A percentile compares a stretch with the other conserved stretches of the same genome.
phyloP scores from a whole-genome alignment of 345 rosid genomes.

The Abelmoschus esculentus region DNA sequence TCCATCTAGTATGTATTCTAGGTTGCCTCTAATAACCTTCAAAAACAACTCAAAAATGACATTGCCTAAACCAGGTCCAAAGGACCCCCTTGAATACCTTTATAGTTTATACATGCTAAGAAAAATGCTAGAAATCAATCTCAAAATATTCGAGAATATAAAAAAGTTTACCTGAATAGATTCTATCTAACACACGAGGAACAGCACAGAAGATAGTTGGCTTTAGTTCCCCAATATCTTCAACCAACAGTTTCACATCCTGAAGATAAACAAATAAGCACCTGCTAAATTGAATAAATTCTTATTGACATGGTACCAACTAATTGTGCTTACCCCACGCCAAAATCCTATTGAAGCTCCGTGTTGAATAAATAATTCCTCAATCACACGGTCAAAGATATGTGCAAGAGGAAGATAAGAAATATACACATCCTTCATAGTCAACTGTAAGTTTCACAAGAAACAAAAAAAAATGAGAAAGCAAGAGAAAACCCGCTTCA shows the following conservation, averaged over 20 bases:
- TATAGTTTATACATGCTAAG: background rate
- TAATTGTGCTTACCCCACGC: conserved; percentile 72
- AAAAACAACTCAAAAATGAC: conserved; percentile 1
- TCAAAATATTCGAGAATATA: background rate
- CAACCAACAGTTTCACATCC: conserved; percentile 88
- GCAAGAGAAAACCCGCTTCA: background rate
- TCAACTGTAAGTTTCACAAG: conserved; percentile 37
- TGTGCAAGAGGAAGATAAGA: conserved; percentile 99
- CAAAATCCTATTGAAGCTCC: conserved; percentile 94
- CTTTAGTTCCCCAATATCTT: conserved; percentile 81
- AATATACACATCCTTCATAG: conserved; percentile 59
- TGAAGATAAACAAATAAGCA: conserved; percentile 25
- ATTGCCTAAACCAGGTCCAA: background rate
- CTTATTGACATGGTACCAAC: conserved; percentile 1
- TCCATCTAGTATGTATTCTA: background rate
- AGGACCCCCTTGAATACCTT: background rate
- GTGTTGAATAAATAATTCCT: conserved; percentile 61
- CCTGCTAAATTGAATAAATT: background rate
- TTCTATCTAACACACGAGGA: conserved; percentile 92
- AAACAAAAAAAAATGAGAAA: background rate
- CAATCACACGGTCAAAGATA: conserved; percentile 87
- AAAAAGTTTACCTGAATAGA: conserved; percentile 54
- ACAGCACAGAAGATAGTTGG: conserved; percentile 95
- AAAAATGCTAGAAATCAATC: background rate
- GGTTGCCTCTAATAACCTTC: background rate